Conservation (phyloP, 495 filamentous ascomycete species). For the Penicillium alfredii region DNA sequence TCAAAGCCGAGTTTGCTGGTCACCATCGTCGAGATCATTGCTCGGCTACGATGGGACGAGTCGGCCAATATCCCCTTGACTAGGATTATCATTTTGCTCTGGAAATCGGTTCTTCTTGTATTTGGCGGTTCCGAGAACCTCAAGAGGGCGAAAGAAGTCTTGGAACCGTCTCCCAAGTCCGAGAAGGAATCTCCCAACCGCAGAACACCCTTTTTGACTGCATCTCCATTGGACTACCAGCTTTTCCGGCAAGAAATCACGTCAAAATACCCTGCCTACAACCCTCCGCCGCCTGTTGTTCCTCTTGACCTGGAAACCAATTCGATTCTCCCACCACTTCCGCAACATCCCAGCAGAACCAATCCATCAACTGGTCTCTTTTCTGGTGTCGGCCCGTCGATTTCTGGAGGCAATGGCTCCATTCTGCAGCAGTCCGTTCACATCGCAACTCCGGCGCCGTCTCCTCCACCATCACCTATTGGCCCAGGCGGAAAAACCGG, state of each 20-base stretch:
- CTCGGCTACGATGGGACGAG: constrained; percentile 86
- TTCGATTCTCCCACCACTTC: constrained; percentile 80
- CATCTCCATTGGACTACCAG: constrained; percentile 93
- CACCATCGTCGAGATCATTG: constrained; percentile 66
- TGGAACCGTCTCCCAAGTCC: constrained; percentile 33
- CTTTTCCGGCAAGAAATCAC: constrained; percentile 94
- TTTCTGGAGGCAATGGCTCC: constrained; percentile 52
- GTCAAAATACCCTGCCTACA: constrained; percentile 97
- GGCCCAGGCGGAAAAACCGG: constrained; percentile 83
- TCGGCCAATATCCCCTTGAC: constrained; percentile 55
- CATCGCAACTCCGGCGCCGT: constrained; percentile 96
- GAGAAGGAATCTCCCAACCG: constrained; percentile 30
- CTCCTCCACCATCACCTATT: constrained; percentile 87
- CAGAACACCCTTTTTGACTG: constrained; percentile 62
- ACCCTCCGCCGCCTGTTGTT: constrained; percentile 76
- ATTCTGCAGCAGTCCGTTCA: constrained; percentile 95
- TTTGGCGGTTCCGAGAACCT: constrained; percentile 73
- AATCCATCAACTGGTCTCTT: constrained; percentile 37
- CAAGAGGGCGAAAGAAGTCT: constrained; percentile 60
- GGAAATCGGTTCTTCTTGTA: constrained; percentile 82
- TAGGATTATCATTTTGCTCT: constrained; percentile 72
- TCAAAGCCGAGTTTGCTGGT: constrained; percentile 65
- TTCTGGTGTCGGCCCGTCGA: constrained; percentile 36
- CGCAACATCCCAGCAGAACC: constrained; percentile 59
- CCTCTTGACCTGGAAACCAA: constrained; percentile 86